phyloP scores from a whole-genome alignment of 2,329 filamentous ascomycete species.

The Zalaria obscura region DNA sequence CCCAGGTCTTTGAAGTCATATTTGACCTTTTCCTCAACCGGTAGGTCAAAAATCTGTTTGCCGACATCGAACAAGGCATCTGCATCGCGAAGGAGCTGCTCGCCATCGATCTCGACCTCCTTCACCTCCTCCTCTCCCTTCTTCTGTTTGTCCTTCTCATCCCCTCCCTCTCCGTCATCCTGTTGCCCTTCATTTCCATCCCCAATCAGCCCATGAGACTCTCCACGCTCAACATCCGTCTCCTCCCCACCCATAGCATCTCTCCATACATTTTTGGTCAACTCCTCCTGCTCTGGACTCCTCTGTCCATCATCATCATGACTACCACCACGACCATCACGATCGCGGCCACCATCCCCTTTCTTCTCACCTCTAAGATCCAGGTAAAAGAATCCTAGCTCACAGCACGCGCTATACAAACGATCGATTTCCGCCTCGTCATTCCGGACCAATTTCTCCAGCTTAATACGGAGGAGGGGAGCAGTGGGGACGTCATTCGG shows the following conservation, averaged over 20 bases:
- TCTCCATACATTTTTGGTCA: slow-evolving; percentile 1
- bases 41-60: slow-evolving; percentile 32
- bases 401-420: slow-evolving; percentile 24
- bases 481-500: slow-evolving; percentile 25
- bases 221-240: too few relatives aligned
- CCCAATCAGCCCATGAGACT: too few relatives aligned
- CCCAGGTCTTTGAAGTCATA: slow-evolving; percentile 38
- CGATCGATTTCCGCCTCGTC: slow-evolving; percentile 19
- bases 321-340: too few relatives aligned
- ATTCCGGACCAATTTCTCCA: slow-evolving; percentile 18
- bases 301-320: not conserved
- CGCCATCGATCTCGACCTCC: slow-evolving; percentile 16
- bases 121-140: not conserved
- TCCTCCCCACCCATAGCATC: not conserved
- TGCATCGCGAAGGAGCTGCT: slow-evolving; percentile 27
- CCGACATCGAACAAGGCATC: slow-evolving; percentile 33
- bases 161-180: too few relatives aligned
- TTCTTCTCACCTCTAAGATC: slow-evolving; percentile 23
- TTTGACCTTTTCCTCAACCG: slow-evolving; percentile 35
- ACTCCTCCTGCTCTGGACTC: slow-evolving; percentile 1
- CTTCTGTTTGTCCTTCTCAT: too few relatives aligned
- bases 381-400: slow-evolving; percentile 45
- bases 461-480: slow-evolving; percentile 24
- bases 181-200: too few relatives aligned
- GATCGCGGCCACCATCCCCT: not conserved